Evolutionary conservation across 2,329 filamentous ascomycete species (phyloP), one percentile per base, ranked within the genome.

Genomic region (Magnaporthiopsis rhizophila): DNA sequence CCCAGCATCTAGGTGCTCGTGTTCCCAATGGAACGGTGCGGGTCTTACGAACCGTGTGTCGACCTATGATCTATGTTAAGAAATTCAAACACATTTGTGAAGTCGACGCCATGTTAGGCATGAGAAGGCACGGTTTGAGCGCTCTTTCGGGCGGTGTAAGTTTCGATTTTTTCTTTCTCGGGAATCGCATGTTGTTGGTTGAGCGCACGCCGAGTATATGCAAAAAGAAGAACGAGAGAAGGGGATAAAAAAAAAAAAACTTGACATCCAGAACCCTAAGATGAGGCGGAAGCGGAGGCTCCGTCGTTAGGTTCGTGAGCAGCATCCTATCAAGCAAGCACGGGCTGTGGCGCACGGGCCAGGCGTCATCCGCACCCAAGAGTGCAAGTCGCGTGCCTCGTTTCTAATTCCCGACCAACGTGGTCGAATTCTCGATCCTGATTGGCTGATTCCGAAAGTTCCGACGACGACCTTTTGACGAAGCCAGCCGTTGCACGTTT

Each of bases 321-420:
- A 36, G 32, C 58, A 60, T 53, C 45, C 45, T 60, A 60, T 60
- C 58, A 60, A 36, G 32, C 21, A 38, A n/a, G 58, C 58, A 60
- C 58, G 58, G 58, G 58, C 45, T n/a, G 18, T 21, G 2, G 34
- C 21, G 58, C 58, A 60, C 58, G 58, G 58, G 21, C 58, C 58
- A 60, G 21, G 6, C 58, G 11, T 9, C 38, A 45, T 45, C 38
- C 38, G 18, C 38, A 13, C 38, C 34, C 36, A 13, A 45, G 2
- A 13, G 26, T 26, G 28, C 30, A 4, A 63, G 62, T 63, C 62
- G 62, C 57, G 62, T 63, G 62, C 62, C 57, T 63, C 57, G 32
- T 59, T 63, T 58, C 62, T 57, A 34, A 59, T 58, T 57, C 56
- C 26, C n/a, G 62, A 45, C 56, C 57, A 63, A 63, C 62, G 62